Base-by-base conservation (phyloP, 2,329 filamentous ascomycete species). In the Pseudogymnoascus sp. region DNA sequence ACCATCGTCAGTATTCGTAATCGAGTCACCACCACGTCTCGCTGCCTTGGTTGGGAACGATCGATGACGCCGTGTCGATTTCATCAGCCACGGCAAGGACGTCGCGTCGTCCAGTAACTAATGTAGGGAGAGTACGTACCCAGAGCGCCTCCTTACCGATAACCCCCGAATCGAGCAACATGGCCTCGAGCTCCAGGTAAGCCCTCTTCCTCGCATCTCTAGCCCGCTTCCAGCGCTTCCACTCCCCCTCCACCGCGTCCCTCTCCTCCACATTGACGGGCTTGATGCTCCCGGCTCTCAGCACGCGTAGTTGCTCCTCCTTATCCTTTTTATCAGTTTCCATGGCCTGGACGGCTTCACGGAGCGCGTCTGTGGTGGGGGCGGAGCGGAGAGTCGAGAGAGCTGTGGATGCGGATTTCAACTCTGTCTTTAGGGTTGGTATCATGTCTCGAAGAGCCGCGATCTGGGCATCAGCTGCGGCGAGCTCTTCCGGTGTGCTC, bases 341-440 rank as follows among this genome's bases (percentile, higher is more conserved):
- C 4, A 86, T 72, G 1, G 70, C 70, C 6, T 67, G 64, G 5
- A 84, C 75, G 5, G 71, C 70, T 14, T 73, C 64, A 7, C 77
- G 74, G 16, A 87, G 77, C 36, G 83, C 78, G 0, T 76, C 70
- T 2, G 82, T 78, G 14, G 82, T 79, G 14, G 84, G 77, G 9
- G 77, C 77, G 9, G 77, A 74, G 45, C 75, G 62, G 8, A 72
- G 60, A n/a, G 62, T 64, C 3, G 33, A 75, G 8, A 84, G 74
- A 1, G 75, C 72, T 5, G 75, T 72, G 41, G 84, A 75, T 3
- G 78, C 73, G 22, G 72, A 68, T 64, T 80, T 80, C n/a, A 81
- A 74, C 8, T 74, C 73, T 64, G 82, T 81, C 67, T 83, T 79
- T 16, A 83, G 72, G 1, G 68, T 67, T 2, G 75, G 69, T 36